phyloP scores from a whole-genome alignment of 2,329 filamentous ascomycete genomes.

The Emericellopsis atlantica region DNA sequence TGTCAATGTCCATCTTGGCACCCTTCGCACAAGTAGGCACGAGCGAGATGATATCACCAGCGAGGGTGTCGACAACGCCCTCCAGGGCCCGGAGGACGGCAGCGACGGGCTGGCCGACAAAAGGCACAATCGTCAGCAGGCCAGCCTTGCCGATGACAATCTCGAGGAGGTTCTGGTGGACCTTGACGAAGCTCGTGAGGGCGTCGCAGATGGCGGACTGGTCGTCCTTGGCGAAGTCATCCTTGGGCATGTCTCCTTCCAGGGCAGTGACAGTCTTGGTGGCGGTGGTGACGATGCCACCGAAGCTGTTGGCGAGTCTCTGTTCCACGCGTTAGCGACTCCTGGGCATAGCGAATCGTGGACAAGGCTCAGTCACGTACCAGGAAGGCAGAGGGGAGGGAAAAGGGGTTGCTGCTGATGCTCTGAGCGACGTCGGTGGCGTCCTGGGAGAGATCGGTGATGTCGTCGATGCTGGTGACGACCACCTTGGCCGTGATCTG shows the following conservation, averaged over 20 bases:
- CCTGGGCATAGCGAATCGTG: not conserved
- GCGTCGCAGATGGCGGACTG: constrained; percentile 6
- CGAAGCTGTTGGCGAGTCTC: constrained; percentile 1
- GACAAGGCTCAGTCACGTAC: not conserved
- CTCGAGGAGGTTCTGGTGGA: constrained; percentile 8
- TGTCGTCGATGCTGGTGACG: constrained; percentile 3
- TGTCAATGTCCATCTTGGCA: constrained; percentile 4
- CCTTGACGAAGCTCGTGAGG: constrained; percentile 5
- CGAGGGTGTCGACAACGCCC: constrained; percentile 7
- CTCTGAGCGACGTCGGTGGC: constrained; percentile 3
- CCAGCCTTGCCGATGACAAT: constrained; percentile 6
- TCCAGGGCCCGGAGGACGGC: constrained; percentile 7
- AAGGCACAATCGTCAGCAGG: constrained; percentile 4
- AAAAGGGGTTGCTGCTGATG: not conserved
- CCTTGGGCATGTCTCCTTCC: not conserved
- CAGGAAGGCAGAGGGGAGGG: not conserved
- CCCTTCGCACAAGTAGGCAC: constrained; percentile 6
- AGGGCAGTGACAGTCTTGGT: constrained; percentile 1
- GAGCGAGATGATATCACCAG: constrained; percentile 5
- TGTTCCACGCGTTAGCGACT: not conserved
- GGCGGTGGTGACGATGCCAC: constrained; percentile 3
- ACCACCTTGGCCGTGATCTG: not conserved
- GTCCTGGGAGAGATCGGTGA: constrained; percentile 6
- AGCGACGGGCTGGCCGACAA: constrained; percentile 4
- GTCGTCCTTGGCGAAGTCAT: constrained; percentile 3